Evolutionary conservation across 2,329 filamentous ascomycete genomes (phyloP).

Genomic region (Aureobasidium mangrovei): DNA sequence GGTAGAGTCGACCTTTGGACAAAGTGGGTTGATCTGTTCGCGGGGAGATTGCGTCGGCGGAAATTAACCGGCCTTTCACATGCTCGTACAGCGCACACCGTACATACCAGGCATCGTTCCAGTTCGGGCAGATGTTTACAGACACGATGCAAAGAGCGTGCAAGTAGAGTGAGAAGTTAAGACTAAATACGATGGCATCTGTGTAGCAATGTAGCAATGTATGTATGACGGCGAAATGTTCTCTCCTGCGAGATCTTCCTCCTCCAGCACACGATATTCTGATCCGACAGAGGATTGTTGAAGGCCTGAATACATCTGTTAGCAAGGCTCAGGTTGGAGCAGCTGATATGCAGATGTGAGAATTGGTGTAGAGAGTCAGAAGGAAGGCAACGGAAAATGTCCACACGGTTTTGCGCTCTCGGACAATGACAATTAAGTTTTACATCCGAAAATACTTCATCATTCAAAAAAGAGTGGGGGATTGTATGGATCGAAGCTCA

Average conservation of each 20-base stretch:
- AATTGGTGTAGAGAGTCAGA: slow-evolving; percentile 56
- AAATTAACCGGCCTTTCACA: not conserved
- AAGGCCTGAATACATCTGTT: slow-evolving; percentile 1
- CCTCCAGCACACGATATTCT: not conserved
- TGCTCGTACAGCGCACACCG: no score
- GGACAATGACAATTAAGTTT: slow-evolving; percentile 65
- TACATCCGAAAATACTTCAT: slow-evolving; percentile 98
- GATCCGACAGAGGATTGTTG: not conserved
- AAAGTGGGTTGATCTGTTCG: not conserved
- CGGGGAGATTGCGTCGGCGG: not conserved
- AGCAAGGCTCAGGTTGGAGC: not conserved
- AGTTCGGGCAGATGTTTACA: not conserved
- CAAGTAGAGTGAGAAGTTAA: not conserved
- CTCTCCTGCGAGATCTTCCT: not conserved
- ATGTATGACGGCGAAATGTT: no score
- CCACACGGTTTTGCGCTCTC: slow-evolving; percentile 95
- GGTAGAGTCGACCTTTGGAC: not conserved
- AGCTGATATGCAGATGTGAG: not conserved
- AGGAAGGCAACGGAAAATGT: slow-evolving; percentile 99
- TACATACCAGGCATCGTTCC: not conserved
- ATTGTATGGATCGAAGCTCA: not conserved
- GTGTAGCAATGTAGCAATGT: no score
- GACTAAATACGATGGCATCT: no score
- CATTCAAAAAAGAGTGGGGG: slow-evolving; percentile 45
- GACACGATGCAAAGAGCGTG: not conserved